phyloP scores from a whole-genome alignment of 1,284 basidiomycete species.

The Waitea zeae region DNA sequence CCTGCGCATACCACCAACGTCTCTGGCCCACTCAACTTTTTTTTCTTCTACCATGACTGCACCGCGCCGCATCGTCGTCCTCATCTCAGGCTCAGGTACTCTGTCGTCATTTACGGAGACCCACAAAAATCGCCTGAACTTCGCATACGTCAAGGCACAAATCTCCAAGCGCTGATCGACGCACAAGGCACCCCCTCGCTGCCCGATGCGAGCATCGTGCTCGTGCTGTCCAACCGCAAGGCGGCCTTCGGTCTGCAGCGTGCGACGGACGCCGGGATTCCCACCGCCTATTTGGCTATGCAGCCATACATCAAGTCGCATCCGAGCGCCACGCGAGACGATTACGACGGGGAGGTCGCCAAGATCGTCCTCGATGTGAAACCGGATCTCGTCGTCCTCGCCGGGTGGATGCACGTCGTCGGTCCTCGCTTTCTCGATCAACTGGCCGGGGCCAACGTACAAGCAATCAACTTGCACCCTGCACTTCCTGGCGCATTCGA shows the following conservation, averaged over 20 bases:
- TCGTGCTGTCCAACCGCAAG: slow-evolving; percentile 88
- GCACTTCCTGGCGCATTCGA: slow-evolving; percentile 92
- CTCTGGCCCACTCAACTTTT: too few relatives aligned
- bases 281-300: slow-evolving; percentile 71
- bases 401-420: slow-evolving; percentile 97
- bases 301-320: slow-evolving; percentile 72
- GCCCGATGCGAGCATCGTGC: slow-evolving; percentile 54
- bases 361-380: slow-evolving; percentile 39
- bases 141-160: slow-evolving; percentile 79
- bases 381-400: slow-evolving; percentile 84
- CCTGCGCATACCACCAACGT: too few relatives aligned
- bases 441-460: slow-evolving; percentile 39
- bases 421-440: slow-evolving; percentile 35
- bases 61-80: slow-evolving; percentile 36
- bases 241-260: slow-evolving; percentile 81
- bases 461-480: slow-evolving; percentile 94
- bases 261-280: slow-evolving; percentile 56
- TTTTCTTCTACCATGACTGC: too few relatives aligned
- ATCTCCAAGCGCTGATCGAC: slow-evolving; percentile 92
- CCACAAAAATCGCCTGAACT: slow-evolving; percentile 9
- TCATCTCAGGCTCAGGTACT: slow-evolving; percentile 75
- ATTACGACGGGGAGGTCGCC: slow-evolving; percentile 83
- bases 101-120: background rate
- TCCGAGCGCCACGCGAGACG: slow-evolving; percentile 57
- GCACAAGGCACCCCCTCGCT: slow-evolving; percentile 52